Evolutionary conservation across 192 early-diverging fungal genomes (phyloP), one percentile per base, ranked within the genome.

Genomic region (Podila minutissima): DNA sequence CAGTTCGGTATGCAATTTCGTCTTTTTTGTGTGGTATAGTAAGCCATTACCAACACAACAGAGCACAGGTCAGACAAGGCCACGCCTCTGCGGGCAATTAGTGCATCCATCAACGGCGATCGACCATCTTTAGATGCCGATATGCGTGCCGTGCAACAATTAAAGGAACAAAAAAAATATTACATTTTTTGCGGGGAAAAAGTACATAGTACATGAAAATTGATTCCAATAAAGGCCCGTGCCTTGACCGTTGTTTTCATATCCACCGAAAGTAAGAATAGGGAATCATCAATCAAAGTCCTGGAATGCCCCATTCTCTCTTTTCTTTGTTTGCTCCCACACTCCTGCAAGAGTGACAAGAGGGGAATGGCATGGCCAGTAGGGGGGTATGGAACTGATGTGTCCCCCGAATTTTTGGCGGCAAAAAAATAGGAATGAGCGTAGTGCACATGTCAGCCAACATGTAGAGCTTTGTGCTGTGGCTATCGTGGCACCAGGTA

Each of bases 231-330:
- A 35, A 20, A 10, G 15, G 22, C 22, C 22, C 15, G 22, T 49
- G 38, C 22, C 22, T 50, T 29, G 46, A 48, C 15, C 48, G 41
- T 24, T 50, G 41, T 41, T 66, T 66, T 66, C 49, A 66, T 48
- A 50, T 50, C 28, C 48, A 66, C 48, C 46, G 48, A 50, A 49
- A 20, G 37, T 41, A 48, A 66, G 64, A 66, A 66, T 65, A 66
- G 29, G 48, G 64, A 66, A 66, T 66, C 35, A n/a, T n/a, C 7
- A 5, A 24, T 24, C 8, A 24, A 55, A 55, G 24, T 12, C n/a
- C 24, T 53, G 7, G 9, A 55, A 26, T 55, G 53, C 17, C 5
- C 11, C 24, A 0, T 11, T 13, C 12, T 15, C 4, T 15, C 41
- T 17, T 13, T 37, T 37, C 35, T 37, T 8, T 37, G 10, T 11